Percentiles rank a stretch among this genome's conserved stretches.
Evolutionary conservation across 192 early-diverging fungal genomes (phyloP).

Genomic region (Anaeromyces robustus): DNA sequence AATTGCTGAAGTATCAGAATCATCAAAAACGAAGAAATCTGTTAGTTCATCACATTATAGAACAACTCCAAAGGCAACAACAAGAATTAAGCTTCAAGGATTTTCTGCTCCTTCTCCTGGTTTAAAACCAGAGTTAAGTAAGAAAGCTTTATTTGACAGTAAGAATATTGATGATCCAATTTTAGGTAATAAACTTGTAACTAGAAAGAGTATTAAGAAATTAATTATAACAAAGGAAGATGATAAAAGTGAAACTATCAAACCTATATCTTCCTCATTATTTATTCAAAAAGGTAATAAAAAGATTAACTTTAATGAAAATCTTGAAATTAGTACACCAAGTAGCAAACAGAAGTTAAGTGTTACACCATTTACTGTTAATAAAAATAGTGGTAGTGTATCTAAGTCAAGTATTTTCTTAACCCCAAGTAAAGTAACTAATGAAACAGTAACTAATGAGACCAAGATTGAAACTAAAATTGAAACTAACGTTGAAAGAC

Average conservation of each 20-base stretch:
- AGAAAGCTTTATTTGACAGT: constrained; percentile 8
- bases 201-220: constrained; percentile 56
- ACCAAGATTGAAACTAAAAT: constrained; percentile 9
- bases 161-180: constrained; percentile 28
- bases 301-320: background rate
- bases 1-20: constrained; percentile 5
- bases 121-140: constrained; percentile 5
- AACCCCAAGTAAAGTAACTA: background rate
- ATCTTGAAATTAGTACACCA: constrained; percentile 17
- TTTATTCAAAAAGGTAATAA: constrained; percentile 2
- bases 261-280: background rate
- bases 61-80: constrained; percentile 51
- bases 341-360: constrained; percentile 7
- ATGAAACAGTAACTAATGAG: constrained; percentile 9
- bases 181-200: constrained; percentile 47
- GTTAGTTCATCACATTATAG: constrained; percentile 54
- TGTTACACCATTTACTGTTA: background rate
- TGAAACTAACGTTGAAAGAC: background rate
- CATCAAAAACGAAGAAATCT: constrained; percentile 40
- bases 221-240: constrained; percentile 14
- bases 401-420: constrained; percentile 5
- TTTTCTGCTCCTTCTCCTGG: constrained; percentile 29
- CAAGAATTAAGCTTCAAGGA: constrained; percentile 61
- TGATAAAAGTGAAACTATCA: constrained; percentile 25
- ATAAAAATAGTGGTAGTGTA: background rate